A percentile compares a stretch with the other conserved stretches of the same genome.
Conservation (phyloP, 345 rosid species). For the Fremontodendron californicum region DNA sequence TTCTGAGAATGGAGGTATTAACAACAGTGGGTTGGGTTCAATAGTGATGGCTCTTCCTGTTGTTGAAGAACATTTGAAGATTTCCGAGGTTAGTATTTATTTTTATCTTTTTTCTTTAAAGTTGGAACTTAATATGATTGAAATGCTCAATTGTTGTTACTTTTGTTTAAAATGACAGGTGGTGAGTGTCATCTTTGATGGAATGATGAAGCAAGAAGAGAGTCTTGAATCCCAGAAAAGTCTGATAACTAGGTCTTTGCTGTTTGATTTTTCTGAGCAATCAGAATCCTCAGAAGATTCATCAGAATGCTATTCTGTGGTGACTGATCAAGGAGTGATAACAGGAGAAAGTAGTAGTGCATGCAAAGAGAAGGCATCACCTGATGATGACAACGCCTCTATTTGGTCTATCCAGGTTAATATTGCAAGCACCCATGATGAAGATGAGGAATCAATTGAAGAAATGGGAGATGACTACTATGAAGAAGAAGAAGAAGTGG, state of each 20-base stretch:
- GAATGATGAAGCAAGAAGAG: conserved; percentile 22
- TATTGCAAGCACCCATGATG: conserved; percentile 49
- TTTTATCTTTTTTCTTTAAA: background rate
- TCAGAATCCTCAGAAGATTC: conserved; percentile 26
- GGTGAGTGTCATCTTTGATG: conserved; percentile 31
- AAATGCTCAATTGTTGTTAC: background rate
- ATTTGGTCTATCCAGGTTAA: conserved; percentile 78
- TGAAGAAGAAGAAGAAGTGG: conserved; percentile 17
- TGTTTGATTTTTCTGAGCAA: conserved; percentile 75
- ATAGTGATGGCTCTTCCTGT: conserved; percentile 33
- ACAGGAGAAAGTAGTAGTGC: conserved; percentile 9
- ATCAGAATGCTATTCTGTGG: conserved; percentile 34
- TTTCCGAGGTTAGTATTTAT: conserved; percentile 37
- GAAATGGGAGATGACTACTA: conserved; percentile 19
- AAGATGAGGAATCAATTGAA: conserved; percentile 34
- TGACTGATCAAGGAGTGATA: conserved; percentile 27
- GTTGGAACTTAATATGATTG: background rate
- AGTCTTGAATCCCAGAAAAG: conserved; percentile 44
- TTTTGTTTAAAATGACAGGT: conserved; percentile 23
- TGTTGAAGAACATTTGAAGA: conserved; percentile 34
- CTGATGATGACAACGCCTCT: conserved; percentile 61
- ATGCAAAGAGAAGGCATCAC: conserved; percentile 20
- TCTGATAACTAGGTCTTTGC: conserved; percentile 49
- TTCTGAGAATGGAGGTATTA: conserved; percentile 16
- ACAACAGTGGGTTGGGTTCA: conserved; percentile 16